Percentiles rank a stretch among this genome's conserved stretches.
These are phyloP conservation scores for Alternaria hordeiaustralica DNA, from an alignment of 2,329 filamentous ascomycete genomes.

Conservation along the genomic window DNA sequence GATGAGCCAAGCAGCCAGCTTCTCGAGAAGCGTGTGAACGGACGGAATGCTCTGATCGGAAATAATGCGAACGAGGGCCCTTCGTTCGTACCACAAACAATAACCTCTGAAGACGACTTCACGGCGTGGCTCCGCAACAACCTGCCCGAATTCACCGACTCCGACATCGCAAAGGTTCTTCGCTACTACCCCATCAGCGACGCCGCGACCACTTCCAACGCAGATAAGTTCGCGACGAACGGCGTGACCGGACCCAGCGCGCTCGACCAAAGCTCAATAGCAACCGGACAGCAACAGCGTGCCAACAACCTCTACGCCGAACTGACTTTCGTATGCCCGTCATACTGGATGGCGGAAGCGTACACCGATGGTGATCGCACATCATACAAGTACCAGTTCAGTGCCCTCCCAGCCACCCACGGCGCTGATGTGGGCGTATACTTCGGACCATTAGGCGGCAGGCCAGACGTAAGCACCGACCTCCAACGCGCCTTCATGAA, in stretches of 20 bases:
- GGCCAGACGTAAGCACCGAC: neutral
- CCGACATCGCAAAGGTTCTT: constrained; percentile 49
- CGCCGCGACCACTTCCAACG: constrained; percentile 28
- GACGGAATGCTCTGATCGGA: constrained; percentile 42
- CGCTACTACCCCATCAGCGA: constrained; percentile 32
- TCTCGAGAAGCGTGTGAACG: constrained; percentile 47
- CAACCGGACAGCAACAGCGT: constrained; percentile 62
- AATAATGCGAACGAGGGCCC: constrained; percentile 62
- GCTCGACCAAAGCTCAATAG: constrained; percentile 57
- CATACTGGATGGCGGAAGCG: constrained; percentile 62
- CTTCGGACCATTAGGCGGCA: constrained; percentile 16
- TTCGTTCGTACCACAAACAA: constrained; percentile 52
- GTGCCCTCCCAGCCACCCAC: constrained; percentile 26
- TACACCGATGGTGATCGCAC: constrained; percentile 33
- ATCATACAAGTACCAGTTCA: constrained; percentile 30
- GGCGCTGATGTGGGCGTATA: constrained; percentile 20
- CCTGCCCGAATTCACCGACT: constrained; percentile 41
- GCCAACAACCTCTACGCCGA: constrained; percentile 62
- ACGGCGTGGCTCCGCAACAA: constrained; percentile 53
- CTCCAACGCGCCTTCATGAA: constrained; percentile 1
- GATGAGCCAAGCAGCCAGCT: constrained; percentile 50
- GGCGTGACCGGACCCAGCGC: constrained; percentile 52
- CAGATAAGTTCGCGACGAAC: constrained; percentile 41
- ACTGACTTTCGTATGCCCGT: constrained; percentile 62
- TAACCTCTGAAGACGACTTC: constrained; percentile 52